A percentile compares a stretch with the other conserved stretches of the same genome.
Conservation (phyloP, 2,329 filamentous ascomycete species). For the Talaromyces sp. region DNA sequence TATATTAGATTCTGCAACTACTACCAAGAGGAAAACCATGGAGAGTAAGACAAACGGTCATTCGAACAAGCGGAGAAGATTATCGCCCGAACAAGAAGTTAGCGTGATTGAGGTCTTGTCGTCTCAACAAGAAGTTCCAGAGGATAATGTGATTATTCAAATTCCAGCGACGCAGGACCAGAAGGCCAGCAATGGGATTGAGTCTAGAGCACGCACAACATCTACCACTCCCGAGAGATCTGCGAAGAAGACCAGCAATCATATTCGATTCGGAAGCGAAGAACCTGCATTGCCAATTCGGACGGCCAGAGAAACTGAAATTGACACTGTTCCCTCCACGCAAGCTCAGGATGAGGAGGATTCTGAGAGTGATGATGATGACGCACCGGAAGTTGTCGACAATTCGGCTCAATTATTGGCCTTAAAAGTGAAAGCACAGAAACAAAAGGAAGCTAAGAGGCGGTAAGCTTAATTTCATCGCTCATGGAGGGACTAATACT, state of each 20-base stretch:
- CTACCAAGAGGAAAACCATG: conserved; percentile 35
- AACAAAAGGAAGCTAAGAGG: conserved; percentile 36
- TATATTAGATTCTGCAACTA: conserved; percentile 19
- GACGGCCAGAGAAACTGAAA: conserved; percentile 23
- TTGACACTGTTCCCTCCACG: conserved; percentile 20
- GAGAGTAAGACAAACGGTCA: conserved; percentile 24
- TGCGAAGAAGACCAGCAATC: conserved; percentile 17
- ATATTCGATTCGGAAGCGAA: conserved; percentile 42
- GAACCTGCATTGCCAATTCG: conserved; percentile 31
- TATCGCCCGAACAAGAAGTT: conserved; percentile 20
- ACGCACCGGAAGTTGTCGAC: conserved; percentile 42
- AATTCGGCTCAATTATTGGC: conserved; percentile 39
- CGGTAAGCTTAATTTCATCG: too few species aligned
- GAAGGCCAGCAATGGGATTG: neutral
- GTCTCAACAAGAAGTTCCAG: conserved; percentile 10
- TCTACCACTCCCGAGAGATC: neutral
- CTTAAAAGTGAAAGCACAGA: conserved; percentile 39
- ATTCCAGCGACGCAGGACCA: conserved; percentile 6
- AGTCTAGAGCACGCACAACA: neutral
- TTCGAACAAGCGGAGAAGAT: conserved; percentile 36
- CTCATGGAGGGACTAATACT: too few species aligned
- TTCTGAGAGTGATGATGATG: conserved; percentile 28
- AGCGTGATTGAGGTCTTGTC: conserved; percentile 20
- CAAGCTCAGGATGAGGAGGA: conserved; percentile 7
- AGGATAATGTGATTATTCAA: conserved; percentile 10